phyloP scores from a whole-genome alignment of 2,329 filamentous ascomycete species.

The Clonostachys chloroleuca region DNA sequence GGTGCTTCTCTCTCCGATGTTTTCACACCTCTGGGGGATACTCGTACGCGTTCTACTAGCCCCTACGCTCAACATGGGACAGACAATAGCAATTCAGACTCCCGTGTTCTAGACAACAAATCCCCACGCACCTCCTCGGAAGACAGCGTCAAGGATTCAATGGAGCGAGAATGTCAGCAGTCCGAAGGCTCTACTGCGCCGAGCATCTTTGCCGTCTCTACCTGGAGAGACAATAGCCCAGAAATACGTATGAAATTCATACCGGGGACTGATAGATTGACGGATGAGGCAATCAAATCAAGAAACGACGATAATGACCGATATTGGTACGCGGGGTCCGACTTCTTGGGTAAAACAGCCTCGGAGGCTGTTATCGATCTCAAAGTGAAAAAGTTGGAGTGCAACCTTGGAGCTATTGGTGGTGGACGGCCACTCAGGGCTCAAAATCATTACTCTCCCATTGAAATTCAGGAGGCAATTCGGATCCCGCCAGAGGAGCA shows the following conservation, averaged over 20 bases:
- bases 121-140: no score
- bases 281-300: slow-evolving; percentile 12
- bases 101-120: no score
- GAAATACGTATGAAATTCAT: slow-evolving; percentile 3
- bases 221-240: not conserved
- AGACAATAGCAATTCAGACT: no score
- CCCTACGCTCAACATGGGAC: no score
- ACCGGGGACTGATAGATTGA: slow-evolving; percentile 9
- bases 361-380: slow-evolving; percentile 21
- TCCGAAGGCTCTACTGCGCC: no score
- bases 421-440: slow-evolving; percentile 22
- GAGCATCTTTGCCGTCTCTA: not conserved
- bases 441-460: slow-evolving; percentile 15
- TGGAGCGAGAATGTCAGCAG: no score
- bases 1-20: no score
- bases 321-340: slow-evolving; percentile 32
- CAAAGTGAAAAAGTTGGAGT: slow-evolving; percentile 15
- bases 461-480: slow-evolving; percentile 31
- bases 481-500: slow-evolving; percentile 29
- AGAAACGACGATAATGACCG: slow-evolving; percentile 21
- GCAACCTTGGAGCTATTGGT: slow-evolving; percentile 28
- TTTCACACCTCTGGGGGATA: no score
- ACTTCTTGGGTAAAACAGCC: slow-evolving; percentile 24
- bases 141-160: no score
- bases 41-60: no score